These are phyloP conservation scores for Botrytis squamosa DNA, from an alignment of 2,329 filamentous ascomycete species.

Conservation along the genomic window DNA sequence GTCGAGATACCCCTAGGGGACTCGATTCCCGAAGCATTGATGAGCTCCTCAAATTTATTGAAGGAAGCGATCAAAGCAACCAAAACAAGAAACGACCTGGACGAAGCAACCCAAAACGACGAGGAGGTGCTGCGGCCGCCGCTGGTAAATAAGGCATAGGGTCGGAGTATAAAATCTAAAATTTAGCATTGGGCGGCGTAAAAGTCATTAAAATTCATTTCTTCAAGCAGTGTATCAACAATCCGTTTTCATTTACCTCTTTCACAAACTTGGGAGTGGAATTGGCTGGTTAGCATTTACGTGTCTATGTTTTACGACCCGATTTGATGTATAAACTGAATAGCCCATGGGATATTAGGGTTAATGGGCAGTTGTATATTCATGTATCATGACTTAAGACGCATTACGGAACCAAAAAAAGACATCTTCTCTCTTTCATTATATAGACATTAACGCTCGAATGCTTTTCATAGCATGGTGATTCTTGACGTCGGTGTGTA, in stretches of 20 bases:
- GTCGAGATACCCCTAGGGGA: slow-evolving; percentile 39
- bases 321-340: slow-evolving; percentile 5
- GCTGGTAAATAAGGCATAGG: slow-evolving; percentile 17
- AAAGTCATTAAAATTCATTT: slow-evolving; percentile 12
- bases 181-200: slow-evolving; percentile 22
- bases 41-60: slow-evolving; percentile 91
- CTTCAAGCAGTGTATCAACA: slow-evolving; percentile 18
- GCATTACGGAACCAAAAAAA: slow-evolving; percentile 15
- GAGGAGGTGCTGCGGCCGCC: slow-evolving; percentile 40
- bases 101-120: slow-evolving; percentile 56
- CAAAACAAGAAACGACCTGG: slow-evolving; percentile 55
- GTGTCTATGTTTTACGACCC: slow-evolving; percentile 10
- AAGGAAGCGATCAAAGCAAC: slow-evolving; percentile 63
- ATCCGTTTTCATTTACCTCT: slow-evolving; percentile 2
- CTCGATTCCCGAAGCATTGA: slow-evolving; percentile 85
- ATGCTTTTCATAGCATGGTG: neutral
- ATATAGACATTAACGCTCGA: neutral
- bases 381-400: slow-evolving; percentile 1
- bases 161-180: slow-evolving; percentile 11
- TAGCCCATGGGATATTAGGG: neutral
- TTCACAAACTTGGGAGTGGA: neutral
- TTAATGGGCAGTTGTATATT: slow-evolving; percentile 5
- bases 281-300: slow-evolving; percentile 1
- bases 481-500: neutral
- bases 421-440: slow-evolving; percentile 7